These are phyloP conservation scores for Sicyos edulis DNA, from an alignment of 306 rosid genomes.

Conservation along the genomic window DNA sequence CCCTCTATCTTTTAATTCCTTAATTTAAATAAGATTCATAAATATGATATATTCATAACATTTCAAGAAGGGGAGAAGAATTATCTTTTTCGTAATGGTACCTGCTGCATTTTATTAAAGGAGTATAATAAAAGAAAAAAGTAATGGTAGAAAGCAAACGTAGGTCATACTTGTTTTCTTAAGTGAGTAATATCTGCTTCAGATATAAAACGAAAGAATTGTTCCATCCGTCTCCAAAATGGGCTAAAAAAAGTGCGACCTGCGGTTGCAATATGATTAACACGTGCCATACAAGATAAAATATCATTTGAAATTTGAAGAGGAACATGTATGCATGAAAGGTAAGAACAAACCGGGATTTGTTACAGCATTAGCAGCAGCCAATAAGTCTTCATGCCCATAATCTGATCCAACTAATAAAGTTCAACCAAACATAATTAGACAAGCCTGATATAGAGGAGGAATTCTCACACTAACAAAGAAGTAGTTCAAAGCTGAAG, in stretches of 20 bases:
- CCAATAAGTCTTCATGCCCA: slow-evolving; percentile 82
- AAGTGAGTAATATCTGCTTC: slow-evolving; percentile 57
- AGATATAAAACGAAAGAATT: slow-evolving; percentile 64
- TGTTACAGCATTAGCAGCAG: slow-evolving; percentile 75
- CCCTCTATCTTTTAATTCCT: not conserved
- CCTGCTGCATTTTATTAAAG: slow-evolving; percentile 2
- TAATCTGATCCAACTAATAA: slow-evolving; percentile 80
- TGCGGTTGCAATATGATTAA: slow-evolving; percentile 39
- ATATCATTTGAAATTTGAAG: slow-evolving; percentile 21
- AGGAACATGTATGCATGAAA: slow-evolving; percentile 19
- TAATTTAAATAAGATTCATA: not conserved
- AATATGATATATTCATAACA: not conserved
- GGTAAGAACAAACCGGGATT: slow-evolving; percentile 53
- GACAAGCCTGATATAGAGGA: not conserved
- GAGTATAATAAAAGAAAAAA: not conserved
- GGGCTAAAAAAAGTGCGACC: slow-evolving; percentile 54
- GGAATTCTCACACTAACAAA: not conserved
- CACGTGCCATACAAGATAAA: slow-evolving; percentile 24
- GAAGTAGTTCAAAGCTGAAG: not conserved
- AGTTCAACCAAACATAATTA: slow-evolving; percentile 34
- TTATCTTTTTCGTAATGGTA: not conserved
- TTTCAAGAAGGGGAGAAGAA: not conserved
- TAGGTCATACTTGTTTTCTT: slow-evolving; percentile 65
- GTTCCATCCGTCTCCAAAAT: slow-evolving; percentile 87
- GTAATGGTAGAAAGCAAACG: slow-evolving; percentile 2